phyloP scores from a whole-genome alignment of 345 rosid species.

The Hypericum androsaemum region DNA sequence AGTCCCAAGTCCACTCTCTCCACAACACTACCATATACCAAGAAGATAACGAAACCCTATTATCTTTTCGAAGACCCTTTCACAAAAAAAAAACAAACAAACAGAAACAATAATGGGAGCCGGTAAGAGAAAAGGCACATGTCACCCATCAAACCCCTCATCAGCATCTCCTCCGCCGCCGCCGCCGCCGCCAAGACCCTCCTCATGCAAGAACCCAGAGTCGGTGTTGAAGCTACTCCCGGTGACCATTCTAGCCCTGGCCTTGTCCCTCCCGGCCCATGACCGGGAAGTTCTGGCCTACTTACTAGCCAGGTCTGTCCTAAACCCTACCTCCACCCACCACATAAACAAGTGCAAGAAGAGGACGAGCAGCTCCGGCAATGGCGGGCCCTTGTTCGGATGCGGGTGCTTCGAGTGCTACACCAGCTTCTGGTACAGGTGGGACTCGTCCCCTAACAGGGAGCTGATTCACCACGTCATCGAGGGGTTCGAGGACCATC shows the following conservation, averaged over 20 bases:
- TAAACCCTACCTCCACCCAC: slow-evolving; percentile 1
- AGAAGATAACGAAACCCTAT: too few species aligned
- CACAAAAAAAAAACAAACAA: too few species aligned
- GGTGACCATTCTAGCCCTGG: slow-evolving; percentile 18
- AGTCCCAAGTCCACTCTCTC: too few species aligned
- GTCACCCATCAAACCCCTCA: slow-evolving; percentile 11
- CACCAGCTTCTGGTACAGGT: slow-evolving; percentile 19
- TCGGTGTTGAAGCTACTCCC: slow-evolving; percentile 25
- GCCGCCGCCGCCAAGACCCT: background rate
- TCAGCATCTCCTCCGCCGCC: background rate
- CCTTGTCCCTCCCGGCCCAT: slow-evolving; percentile 14
- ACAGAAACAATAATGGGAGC: too few species aligned
- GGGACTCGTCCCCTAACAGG: slow-evolving; percentile 25
- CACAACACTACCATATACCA: too few species aligned
- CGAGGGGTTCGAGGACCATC: slow-evolving; percentile 25
- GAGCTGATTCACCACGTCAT: slow-evolving; percentile 19
- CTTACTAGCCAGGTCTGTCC: slow-evolving; percentile 17
- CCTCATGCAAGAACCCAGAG: slow-evolving; percentile 13
- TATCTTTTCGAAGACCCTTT: too few species aligned
- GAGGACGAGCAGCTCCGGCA: too few species aligned
- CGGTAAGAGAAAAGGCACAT: slow-evolving; percentile 13
- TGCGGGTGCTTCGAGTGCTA: slow-evolving; percentile 26
- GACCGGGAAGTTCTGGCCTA: slow-evolving; percentile 32
- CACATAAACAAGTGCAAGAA: background rate
- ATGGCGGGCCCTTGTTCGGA: slow-evolving; percentile 1